Percentiles rank a stretch among this genome's conserved stretches.
Evolutionary conservation across 306 rosid genomes (phyloP).

Genomic region (Pyrus bretschneideri): DNA sequence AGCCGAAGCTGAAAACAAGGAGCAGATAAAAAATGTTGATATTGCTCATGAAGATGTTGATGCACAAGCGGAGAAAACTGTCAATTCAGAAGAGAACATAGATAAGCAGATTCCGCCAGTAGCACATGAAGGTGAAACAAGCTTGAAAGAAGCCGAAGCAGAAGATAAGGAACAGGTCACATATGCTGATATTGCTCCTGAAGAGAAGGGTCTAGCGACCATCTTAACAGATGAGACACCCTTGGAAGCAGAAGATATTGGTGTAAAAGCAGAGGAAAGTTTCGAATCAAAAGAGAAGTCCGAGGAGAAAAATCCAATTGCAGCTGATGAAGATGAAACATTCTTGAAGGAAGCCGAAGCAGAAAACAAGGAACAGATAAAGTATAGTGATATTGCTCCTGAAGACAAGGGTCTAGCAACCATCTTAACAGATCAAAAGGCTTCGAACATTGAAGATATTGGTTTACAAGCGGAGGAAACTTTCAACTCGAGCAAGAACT

Average conservation of each 20-base stretch:
- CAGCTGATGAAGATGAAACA: not conserved
- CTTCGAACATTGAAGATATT: not conserved
- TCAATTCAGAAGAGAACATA: not conserved
- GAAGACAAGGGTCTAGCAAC: not conserved
- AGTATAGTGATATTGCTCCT: not conserved
- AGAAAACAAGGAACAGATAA: not conserved
- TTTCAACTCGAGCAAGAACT: not conserved
- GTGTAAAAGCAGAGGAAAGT: not conserved
- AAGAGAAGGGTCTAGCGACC: conserved; percentile 9
- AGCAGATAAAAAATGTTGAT: not conserved
- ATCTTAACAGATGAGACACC: not conserved
- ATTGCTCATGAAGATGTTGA: not conserved
- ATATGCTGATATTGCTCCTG: not conserved
- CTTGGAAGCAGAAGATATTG: not conserved
- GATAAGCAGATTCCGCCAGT: not conserved
- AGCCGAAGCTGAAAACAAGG: conserved; percentile 3
- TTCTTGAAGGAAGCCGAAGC: not conserved
- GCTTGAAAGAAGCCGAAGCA: not conserved
- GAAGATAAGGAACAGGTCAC: not conserved
- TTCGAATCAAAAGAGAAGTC: not conserved
- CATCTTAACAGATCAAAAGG: not conserved
- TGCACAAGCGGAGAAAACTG: not conserved
- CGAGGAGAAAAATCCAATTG: conserved; percentile 1
- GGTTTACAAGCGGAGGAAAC: not conserved
- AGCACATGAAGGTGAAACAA: not conserved